A percentile compares a stretch with the other conserved stretches of the same genome.
Evolutionary conservation across 73 alveolate species (phyloP).

Genomic region (Effrenium voratum): DNA sequence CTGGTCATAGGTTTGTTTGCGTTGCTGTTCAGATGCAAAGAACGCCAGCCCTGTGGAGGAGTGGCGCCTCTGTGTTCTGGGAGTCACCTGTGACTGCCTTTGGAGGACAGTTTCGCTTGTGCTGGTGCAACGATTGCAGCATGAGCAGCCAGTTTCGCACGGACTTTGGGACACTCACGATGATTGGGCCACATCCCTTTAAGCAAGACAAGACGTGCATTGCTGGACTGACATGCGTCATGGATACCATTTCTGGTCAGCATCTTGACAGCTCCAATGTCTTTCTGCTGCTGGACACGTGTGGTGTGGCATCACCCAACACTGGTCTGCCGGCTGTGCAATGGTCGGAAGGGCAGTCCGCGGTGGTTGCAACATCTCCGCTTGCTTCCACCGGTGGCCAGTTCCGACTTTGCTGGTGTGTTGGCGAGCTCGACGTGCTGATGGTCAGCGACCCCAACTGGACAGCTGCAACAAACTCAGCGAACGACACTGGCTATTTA

Average conservation of each 20-base stretch:
- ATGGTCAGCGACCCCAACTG: background rate
- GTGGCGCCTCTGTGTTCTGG: conserved; percentile 65
- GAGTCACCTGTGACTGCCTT: background rate
- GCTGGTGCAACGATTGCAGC: conserved; percentile 54
- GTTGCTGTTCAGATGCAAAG: background rate
- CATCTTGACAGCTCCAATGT: background rate
- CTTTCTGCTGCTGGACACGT: conserved; percentile 37
- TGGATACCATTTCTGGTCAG: background rate
- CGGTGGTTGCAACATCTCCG: background rate
- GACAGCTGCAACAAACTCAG: background rate
- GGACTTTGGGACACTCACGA: conserved; percentile 37
- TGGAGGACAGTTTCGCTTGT: conserved; percentile 48
- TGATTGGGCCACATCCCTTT: conserved; percentile 17
- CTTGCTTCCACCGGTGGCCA: background rate
- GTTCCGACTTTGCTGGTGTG: conserved; percentile 74
- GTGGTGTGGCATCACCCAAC: background rate
- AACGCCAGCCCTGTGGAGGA: background rate
- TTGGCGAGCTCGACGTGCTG: background rate
- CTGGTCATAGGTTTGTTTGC: background rate
- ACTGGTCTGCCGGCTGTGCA: background rate
- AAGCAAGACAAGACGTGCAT: conserved; percentile 48
- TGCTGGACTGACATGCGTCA: conserved; percentile 7
- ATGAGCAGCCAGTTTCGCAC: conserved; percentile 45
- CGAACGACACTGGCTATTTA: background rate
- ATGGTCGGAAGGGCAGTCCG: background rate